Evolutionary conservation across 2,329 filamentous ascomycete genomes (phyloP).

Genomic region (Fusarium beomiforme): DNA sequence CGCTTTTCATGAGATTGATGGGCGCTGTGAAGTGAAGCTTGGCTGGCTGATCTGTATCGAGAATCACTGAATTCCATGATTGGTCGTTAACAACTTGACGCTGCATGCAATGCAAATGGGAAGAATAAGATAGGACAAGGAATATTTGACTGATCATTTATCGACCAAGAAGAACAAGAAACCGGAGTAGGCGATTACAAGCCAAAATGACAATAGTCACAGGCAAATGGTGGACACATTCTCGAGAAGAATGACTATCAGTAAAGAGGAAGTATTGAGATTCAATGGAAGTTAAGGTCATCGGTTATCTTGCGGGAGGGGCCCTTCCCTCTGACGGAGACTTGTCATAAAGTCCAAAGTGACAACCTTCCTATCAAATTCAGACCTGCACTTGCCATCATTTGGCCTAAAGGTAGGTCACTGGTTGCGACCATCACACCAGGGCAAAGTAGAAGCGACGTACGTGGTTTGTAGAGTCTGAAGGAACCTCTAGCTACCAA

Average conservation of each 20-base stretch:
- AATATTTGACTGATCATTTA: slow-evolving; percentile 36
- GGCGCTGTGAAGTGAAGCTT: slow-evolving; percentile 51
- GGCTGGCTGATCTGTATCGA: slow-evolving; percentile 51
- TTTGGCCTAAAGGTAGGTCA: not conserved
- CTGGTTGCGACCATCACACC: not conserved
- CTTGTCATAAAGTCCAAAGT: not conserved
- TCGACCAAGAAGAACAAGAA: slow-evolving; percentile 38
- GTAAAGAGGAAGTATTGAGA: not conserved
- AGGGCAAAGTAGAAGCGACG: not conserved
- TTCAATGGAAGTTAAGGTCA: not conserved
- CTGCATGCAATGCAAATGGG: not conserved
- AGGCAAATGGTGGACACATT: slow-evolving; percentile 27
- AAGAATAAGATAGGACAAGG: slow-evolving; percentile 27
- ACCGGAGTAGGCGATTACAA: slow-evolving; percentile 26
- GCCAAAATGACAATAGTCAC: slow-evolving; percentile 35
- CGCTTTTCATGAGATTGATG: slow-evolving; percentile 44
- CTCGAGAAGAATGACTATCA: slow-evolving; percentile 11
- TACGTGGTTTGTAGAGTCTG: no score
- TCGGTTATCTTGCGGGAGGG: not conserved
- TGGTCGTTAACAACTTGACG: slow-evolving; percentile 12
- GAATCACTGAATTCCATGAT: slow-evolving; percentile 45
- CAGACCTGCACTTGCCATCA: slow-evolving; percentile 12
- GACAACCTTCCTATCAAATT: not conserved
- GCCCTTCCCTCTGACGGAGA: not conserved
- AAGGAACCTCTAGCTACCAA: not conserved